Evolutionary conservation across 345 rosid species (phyloP).

Genomic region (Streptanthus diversifolius): DNA sequence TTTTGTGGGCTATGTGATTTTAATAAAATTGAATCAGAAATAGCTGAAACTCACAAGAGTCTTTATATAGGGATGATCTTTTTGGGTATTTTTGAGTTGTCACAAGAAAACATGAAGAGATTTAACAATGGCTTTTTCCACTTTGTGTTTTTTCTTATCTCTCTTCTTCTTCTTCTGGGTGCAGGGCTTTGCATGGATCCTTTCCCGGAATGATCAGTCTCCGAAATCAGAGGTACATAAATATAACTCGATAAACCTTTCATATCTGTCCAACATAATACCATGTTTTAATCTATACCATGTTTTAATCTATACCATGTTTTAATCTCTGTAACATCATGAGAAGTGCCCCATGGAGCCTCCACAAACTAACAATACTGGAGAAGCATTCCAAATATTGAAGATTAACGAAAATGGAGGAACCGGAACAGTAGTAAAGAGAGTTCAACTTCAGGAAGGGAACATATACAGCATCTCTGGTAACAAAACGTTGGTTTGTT

Average conservation of each 20-base stretch:
- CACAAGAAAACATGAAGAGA: slow-evolving; percentile 7
- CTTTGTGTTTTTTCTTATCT: background rate
- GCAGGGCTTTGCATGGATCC: slow-evolving; percentile 30
- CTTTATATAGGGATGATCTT: background rate
- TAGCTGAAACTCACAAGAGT: background rate
- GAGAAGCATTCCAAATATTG: slow-evolving; percentile 49
- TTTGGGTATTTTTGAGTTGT: background rate
- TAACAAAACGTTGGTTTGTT: slow-evolving; percentile 2
- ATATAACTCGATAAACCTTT: background rate
- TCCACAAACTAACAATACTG: slow-evolving; percentile 23
- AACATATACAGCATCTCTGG: slow-evolving; percentile 39
- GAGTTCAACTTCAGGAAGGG: slow-evolving; percentile 42
- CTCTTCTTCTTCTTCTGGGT: slow-evolving; percentile 1
- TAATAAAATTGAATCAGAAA: background rate
- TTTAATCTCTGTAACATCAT: background rate
- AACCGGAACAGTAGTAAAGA: slow-evolving; percentile 35
- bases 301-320: no score
- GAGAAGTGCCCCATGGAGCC: slow-evolving; percentile 62
- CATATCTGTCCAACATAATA: background rate
- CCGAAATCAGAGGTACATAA: slow-evolving; percentile 48
- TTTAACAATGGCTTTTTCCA: slow-evolving; percentile 8
- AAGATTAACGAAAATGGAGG: slow-evolving; percentile 27
- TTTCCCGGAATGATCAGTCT: slow-evolving; percentile 43
- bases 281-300: no score
- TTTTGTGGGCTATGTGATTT: background rate